Conservation (phyloP, 345 rosid genomes). For the Eutrema heterophyllum region DNA sequence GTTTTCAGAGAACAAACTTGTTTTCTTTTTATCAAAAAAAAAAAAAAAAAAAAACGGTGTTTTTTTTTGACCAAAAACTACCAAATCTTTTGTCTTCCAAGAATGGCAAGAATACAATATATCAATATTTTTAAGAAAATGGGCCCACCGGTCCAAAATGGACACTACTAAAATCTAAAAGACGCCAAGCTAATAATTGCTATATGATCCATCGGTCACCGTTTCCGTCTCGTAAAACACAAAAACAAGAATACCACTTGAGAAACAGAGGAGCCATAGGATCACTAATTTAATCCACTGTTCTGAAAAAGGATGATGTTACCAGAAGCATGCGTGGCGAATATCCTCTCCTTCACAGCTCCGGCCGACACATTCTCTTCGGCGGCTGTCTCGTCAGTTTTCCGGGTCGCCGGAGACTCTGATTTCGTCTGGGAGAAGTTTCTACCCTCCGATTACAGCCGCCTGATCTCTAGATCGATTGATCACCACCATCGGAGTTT, state of each 20-base stretch:
- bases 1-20: background rate
- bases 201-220: background rate
- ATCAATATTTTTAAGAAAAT: background rate
- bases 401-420: conserved; percentile 54
- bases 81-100: conserved; percentile 3
- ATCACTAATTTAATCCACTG: background rate
- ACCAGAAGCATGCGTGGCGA: conserved; percentile 57
- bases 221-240: background rate
- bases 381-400: conserved; percentile 44
- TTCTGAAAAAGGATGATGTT: conserved; percentile 21
- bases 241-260: background rate
- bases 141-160: background rate
- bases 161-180: background rate
- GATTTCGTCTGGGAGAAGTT: conserved; percentile 61
- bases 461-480: conserved; percentile 28
- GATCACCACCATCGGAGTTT: conserved; percentile 1
- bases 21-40: too few species aligned
- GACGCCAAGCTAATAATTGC: background rate
- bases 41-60: too few species aligned
- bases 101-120: background rate
- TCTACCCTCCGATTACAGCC: conserved; percentile 39
- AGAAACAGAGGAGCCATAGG: background rate
- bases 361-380: conserved; percentile 53
- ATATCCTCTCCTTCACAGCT: conserved; percentile 54
- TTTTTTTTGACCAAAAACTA: background rate